phyloP scores from a whole-genome alignment of 2,329 filamentous ascomycete genomes.

The Fusarium sp. region DNA sequence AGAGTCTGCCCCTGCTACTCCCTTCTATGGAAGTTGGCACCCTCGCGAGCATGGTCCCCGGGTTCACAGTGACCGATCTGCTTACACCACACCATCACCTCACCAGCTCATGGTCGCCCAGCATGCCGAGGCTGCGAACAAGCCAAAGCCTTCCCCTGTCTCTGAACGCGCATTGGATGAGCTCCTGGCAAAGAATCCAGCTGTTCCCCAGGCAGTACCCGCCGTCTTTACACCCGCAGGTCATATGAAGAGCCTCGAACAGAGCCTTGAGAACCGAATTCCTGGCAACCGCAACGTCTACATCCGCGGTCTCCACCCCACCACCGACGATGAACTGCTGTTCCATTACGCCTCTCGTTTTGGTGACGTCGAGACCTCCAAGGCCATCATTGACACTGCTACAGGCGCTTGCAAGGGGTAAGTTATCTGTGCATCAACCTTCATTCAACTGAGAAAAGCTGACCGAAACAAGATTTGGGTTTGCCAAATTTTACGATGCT shows the following conservation, averaged over 20 bases:
- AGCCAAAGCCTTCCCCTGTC: slow-evolving; percentile 54
- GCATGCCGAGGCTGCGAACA: slow-evolving; percentile 55
- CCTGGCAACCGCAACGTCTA: slow-evolving; percentile 97
- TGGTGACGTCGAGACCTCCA: slow-evolving; percentile 93
- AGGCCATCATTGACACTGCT: slow-evolving; percentile 96
- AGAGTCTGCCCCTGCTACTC: slow-evolving; percentile 73
- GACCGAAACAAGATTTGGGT: slow-evolving; percentile 78
- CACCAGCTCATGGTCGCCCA: slow-evolving; percentile 63
- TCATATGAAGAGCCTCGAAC: slow-evolving; percentile 88
- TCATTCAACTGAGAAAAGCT: slow-evolving; percentile 3
- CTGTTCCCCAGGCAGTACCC: slow-evolving; percentile 88
- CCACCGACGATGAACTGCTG: slow-evolving; percentile 92
- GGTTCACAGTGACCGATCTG: slow-evolving; percentile 70
- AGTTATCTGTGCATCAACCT: slow-evolving; percentile 44
- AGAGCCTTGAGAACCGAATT: slow-evolving; percentile 92
- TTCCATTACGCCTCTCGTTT: slow-evolving; percentile 86
- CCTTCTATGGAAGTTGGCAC: slow-evolving; percentile 67
- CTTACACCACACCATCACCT: slow-evolving; percentile 75
- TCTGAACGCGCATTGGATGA: slow-evolving; percentile 68
- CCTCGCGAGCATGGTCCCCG: slow-evolving; percentile 69
- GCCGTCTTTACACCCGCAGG: slow-evolving; percentile 88
- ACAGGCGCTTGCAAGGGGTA: slow-evolving; percentile 97
- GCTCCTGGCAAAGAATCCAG: slow-evolving; percentile 78
- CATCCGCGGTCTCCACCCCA: slow-evolving; percentile 93
- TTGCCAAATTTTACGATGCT: slow-evolving; percentile 92